Evolutionary conservation across 2,329 filamentous ascomycete species (phyloP).

Genomic region (Paracamarosporium sp.): DNA sequence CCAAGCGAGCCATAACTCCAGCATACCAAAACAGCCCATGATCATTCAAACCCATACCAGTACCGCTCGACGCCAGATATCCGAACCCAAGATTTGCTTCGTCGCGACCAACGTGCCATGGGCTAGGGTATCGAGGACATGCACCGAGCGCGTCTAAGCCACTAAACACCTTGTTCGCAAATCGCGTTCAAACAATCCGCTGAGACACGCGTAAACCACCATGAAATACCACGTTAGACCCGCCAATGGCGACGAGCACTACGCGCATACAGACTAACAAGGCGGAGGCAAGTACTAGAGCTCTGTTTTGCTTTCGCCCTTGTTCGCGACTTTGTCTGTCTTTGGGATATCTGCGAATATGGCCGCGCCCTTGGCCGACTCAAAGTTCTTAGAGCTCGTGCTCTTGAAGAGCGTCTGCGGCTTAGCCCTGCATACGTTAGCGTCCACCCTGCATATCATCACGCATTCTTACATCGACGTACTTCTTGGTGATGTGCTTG

Average conservation of each 20-base stretch:
- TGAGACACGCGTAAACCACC: background rate
- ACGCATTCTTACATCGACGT: constrained; percentile 11
- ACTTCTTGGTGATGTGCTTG: constrained; percentile 79
- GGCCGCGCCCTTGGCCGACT: constrained; percentile 38
- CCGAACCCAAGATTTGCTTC: background rate
- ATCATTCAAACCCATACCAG: background rate
- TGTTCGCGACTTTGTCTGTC: constrained; percentile 12
- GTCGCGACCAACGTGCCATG: background rate
- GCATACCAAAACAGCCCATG: background rate
- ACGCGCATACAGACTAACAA: background rate
- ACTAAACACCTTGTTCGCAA: no score
- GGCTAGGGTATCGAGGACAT: background rate
- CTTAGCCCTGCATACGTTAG: constrained; percentile 42
- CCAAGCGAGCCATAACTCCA: background rate
- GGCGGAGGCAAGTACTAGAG: background rate
- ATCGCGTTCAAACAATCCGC: background rate
- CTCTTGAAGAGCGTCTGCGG: constrained; percentile 51
- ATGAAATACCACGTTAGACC: background rate
- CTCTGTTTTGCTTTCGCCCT: background rate
- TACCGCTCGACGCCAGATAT: background rate
- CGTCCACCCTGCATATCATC: background rate
- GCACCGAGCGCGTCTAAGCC: background rate
- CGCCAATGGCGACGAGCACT: background rate
- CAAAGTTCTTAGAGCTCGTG: constrained; percentile 49
- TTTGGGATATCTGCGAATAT: constrained; percentile 49